phyloP scores from a whole-genome alignment of 2,329 filamentous ascomycete genomes.

The Calonectria fujianensis region DNA sequence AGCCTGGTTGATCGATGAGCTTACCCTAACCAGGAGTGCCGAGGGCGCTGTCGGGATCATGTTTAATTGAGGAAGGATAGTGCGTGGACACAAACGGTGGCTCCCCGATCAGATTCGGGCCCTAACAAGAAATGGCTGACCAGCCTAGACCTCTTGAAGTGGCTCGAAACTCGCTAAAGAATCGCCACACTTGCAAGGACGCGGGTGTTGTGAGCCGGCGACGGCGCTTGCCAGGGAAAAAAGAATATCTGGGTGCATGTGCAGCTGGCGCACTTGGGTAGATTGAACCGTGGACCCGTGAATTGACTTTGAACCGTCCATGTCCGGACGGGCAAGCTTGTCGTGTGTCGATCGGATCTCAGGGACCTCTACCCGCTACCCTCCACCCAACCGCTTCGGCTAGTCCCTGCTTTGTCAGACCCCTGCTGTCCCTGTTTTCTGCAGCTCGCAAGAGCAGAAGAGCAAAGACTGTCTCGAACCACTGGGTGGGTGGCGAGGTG shows the following conservation, averaged over 20 bases:
- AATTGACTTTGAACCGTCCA: conserved; percentile 52
- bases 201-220: not conserved
- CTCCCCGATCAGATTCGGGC: conserved; percentile 30
- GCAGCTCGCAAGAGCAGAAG: conserved; percentile 34
- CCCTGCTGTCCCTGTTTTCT: conserved; percentile 50
- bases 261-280: conserved; percentile 10
- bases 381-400: conserved; percentile 44
- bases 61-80: conserved; percentile 33
- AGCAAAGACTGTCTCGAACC: conserved; percentile 33
- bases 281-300: conserved; percentile 36
- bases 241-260: conserved; percentile 11
- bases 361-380: conserved; percentile 53
- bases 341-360: conserved; percentile 57
- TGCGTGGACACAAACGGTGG: conserved; percentile 22
- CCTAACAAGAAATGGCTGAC: conserved; percentile 44
- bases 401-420: conserved; percentile 49
- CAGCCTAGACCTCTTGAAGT: conserved; percentile 48
- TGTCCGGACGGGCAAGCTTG: conserved; percentile 42
- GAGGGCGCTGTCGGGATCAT: conserved; percentile 11
- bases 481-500: conserved; percentile 48
- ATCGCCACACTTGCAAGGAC: conserved; percentile 44
- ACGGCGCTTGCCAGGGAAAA: conserved; percentile 4
- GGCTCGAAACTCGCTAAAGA: conserved; percentile 47
- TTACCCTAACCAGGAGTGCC: conserved; percentile 28
- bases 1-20: conserved; percentile 28